These are phyloP conservation scores for Fusarium nygamai DNA, from an alignment of 2,329 filamentous ascomycete species.

Conservation along the genomic window DNA sequence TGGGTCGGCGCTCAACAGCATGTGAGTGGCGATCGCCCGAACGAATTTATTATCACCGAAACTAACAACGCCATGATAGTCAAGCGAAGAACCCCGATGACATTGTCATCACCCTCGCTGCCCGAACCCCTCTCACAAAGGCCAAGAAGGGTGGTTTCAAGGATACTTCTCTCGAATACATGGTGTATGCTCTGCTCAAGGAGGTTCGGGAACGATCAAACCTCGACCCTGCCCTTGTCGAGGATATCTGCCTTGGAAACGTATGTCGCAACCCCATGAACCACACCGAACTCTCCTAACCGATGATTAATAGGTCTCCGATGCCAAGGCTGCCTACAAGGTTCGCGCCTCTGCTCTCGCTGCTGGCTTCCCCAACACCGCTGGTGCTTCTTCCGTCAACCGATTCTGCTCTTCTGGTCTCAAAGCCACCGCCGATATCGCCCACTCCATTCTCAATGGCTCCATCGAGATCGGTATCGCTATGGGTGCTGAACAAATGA, in stretches of 20 bases:
- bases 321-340: constrained; percentile 89
- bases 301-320: constrained; percentile 70
- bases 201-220: constrained; percentile 76
- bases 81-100: constrained; percentile 95
- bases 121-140: constrained; percentile 90
- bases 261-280: constrained; percentile 55
- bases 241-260: constrained; percentile 94
- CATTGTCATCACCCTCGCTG: constrained; percentile 92
- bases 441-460: constrained; percentile 82
- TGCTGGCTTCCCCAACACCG: constrained; percentile 93
- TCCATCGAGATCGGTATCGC: constrained; percentile 89
- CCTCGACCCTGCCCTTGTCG: constrained; percentile 81
- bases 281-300: background rate
- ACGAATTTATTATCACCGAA: background rate
- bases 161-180: constrained; percentile 88
- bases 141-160: constrained; percentile 93
- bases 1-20: constrained; percentile 74
- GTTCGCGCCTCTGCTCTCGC: constrained; percentile 87
- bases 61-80: constrained; percentile 55
- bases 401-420: constrained; percentile 98
- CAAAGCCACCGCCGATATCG: constrained; percentile 94
- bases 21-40: constrained; percentile 68
- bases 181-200: constrained; percentile 85
- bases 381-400: constrained; percentile 84
- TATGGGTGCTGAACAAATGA: constrained; percentile 91